Percentiles rank a stretch among this genome's conserved stretches.
These are phyloP conservation scores for Carex myosuroides DNA, from an alignment of 176 grass and related monocot species.

Conservation along the genomic window DNA sequence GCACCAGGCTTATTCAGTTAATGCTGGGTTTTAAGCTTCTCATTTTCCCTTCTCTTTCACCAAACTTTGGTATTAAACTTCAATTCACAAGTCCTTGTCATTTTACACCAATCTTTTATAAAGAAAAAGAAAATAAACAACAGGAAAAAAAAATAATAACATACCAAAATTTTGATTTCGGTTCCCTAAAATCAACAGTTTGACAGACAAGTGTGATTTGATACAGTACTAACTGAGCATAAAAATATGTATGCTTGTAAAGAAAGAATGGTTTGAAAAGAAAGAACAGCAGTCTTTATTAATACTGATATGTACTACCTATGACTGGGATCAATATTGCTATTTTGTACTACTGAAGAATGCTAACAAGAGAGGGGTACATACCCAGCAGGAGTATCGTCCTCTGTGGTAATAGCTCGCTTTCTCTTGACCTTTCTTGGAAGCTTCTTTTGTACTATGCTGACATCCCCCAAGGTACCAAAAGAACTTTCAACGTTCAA, in stretches of 20 bases:
- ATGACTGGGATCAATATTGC: neutral
- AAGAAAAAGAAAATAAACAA: neutral
- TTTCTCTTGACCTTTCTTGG: conserved; percentile 90
- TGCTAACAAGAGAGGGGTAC: conserved; percentile 10
- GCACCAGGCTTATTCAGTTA: neutral
- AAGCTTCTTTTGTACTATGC: conserved; percentile 73
- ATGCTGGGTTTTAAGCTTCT: neutral
- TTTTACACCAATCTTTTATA: neutral
- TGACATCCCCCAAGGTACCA: conserved; percentile 57
- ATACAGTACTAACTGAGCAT: neutral
- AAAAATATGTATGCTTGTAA: neutral
- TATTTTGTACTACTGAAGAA: conserved; percentile 7
- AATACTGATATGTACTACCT: neutral
- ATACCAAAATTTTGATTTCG: neutral
- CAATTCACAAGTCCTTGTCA: neutral
- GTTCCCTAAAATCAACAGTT: neutral
- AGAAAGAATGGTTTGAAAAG: neutral
- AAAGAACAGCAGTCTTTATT: neutral
- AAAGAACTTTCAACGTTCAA: conserved; percentile 70
- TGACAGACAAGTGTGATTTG: neutral
- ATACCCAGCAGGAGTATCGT: conserved; percentile 69
- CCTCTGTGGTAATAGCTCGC: conserved; percentile 60
- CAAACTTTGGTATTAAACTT: neutral
- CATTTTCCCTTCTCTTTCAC: neutral
- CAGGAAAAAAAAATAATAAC: neutral